Percentiles rank a stretch among this genome's conserved stretches.
These are phyloP conservation scores for Candolleomyces aberdarensis DNA, from an alignment of 768 basidiomycete species.

Conservation along the genomic window DNA sequence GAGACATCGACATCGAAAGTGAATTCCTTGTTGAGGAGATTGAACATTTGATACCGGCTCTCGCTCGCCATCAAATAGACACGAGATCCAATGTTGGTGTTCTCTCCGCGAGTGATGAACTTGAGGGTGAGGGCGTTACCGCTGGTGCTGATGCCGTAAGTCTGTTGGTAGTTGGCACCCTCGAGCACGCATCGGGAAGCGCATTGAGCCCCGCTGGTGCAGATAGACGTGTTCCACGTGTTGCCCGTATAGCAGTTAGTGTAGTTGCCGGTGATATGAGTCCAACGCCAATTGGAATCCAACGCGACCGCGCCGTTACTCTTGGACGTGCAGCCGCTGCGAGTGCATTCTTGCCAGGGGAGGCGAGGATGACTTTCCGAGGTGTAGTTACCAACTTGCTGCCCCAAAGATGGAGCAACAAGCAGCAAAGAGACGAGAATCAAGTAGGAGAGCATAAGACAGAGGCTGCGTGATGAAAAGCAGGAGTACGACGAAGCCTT, in stretches of 20 bases:
- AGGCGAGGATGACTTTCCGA: constrained; percentile 50
- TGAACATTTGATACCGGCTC: constrained; percentile 40
- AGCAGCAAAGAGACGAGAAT: constrained; percentile 37
- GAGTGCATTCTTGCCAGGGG: constrained; percentile 42
- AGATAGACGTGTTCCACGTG: constrained; percentile 48
- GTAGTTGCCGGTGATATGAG: constrained; percentile 34
- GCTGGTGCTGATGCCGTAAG: constrained; percentile 49
- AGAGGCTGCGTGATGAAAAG: not conserved
- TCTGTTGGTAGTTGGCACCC: constrained; percentile 45
- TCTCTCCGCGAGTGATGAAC: constrained; percentile 36
- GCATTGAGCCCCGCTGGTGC: constrained; percentile 47
- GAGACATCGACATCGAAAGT: constrained; percentile 60
- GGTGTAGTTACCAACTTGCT: constrained; percentile 47
- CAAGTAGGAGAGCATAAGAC: not conserved
- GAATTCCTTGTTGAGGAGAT: constrained; percentile 54
- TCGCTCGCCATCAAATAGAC: constrained; percentile 47
- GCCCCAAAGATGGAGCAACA: constrained; percentile 37
- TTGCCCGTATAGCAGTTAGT: constrained; percentile 50
- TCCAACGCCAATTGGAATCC: constrained; percentile 52
- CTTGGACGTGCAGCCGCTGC: constrained; percentile 36
- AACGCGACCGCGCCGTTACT: constrained; percentile 35
- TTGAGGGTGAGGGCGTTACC: constrained; percentile 44
- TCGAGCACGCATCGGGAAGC: constrained; percentile 41
- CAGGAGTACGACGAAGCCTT: constrained; percentile 7
- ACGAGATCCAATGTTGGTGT: constrained; percentile 35